Conservation (phyloP, 192 early-diverging fungal species). For the Piromyces sp. region DNA sequence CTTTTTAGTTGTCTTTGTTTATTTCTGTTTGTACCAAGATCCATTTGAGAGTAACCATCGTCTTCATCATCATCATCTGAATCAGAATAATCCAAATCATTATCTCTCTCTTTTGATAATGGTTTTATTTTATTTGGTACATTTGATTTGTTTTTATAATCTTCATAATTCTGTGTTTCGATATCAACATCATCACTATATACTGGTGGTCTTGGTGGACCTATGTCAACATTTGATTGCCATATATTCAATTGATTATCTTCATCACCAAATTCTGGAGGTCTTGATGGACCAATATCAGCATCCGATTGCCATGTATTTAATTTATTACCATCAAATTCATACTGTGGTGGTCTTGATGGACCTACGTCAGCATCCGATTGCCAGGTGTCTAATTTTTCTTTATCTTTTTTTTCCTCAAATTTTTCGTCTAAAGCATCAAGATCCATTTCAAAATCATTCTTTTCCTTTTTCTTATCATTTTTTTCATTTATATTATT, state of each 20-base stretch:
- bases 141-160: constrained; percentile 13
- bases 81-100: constrained; percentile 18
- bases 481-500: background rate
- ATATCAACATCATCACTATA: constrained; percentile 5
- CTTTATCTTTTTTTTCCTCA: background rate
- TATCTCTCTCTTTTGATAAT: background rate
- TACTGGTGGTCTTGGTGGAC: background rate
- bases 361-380: too few relatives aligned
- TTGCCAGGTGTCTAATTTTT: background rate
- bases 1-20: constrained; percentile 48
- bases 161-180: constrained; percentile 10
- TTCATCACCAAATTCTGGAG: background rate
- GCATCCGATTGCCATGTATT: too few relatives aligned
- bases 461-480: background rate
- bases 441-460: background rate
- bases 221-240: background rate
- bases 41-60: constrained; percentile 28
- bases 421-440: background rate
- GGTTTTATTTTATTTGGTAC: constrained; percentile 3
- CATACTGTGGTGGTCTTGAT: too few relatives aligned
- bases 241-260: background rate
- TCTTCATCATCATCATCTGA: constrained; percentile 11
- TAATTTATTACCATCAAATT: too few relatives aligned
- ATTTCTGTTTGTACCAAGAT: constrained; percentile 50
- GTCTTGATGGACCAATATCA: too few relatives aligned